Base-by-base conservation (phyloP, 306 rosid species). In the Rubus parviflorus region DNA sequence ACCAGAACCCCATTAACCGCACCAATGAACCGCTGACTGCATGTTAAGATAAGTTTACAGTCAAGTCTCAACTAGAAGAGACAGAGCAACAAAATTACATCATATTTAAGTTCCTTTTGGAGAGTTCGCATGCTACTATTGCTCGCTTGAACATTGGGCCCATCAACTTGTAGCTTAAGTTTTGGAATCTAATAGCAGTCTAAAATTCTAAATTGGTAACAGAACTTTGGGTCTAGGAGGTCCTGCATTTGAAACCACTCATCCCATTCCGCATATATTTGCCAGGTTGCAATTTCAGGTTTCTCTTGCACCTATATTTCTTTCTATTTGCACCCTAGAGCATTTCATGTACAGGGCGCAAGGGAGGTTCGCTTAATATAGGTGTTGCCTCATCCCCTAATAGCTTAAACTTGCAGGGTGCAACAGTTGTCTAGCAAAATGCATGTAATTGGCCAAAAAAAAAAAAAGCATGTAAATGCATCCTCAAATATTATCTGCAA, bases 21-120 rank as follows among this genome's bases (percentile, higher is more conserved):
- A 68, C 97, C 97, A 60, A 90, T 81, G 23, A 89, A 78, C 22
- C 92, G 91, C 83, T 87, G 96, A 90, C 97, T 92, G 82, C 89
- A 86, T 38, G 78, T 68, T 40, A 81, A 81, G 72, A 83, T 38
- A 77, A 75, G 66, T 67, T 68, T 68, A 67, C 11, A 47, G 69
- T 73, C 72, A 83, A 52, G 73, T 62, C 42, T 25, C 60, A 70
- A 64, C 58, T 3, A 1, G 35, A 37, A 37, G 4, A 71, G 40
- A 71, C 0, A 8, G 3, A 68, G 54, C 13, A 11, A 53, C 61
- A 8, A 12, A 72, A 11, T 2, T 13, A 4, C 42, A 23, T 49
- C 75, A 35, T 35, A 9, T 49, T 51, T 15, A 2, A 47, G 15
- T 70, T 48, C 23, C 2, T 49, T 48, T 48, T 3, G 14, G 60